Percentiles rank a stretch among this genome's conserved stretches.
Conservation (phyloP, 2,329 filamentous ascomycete genomes). For the Fusarium tjaetaba region DNA sequence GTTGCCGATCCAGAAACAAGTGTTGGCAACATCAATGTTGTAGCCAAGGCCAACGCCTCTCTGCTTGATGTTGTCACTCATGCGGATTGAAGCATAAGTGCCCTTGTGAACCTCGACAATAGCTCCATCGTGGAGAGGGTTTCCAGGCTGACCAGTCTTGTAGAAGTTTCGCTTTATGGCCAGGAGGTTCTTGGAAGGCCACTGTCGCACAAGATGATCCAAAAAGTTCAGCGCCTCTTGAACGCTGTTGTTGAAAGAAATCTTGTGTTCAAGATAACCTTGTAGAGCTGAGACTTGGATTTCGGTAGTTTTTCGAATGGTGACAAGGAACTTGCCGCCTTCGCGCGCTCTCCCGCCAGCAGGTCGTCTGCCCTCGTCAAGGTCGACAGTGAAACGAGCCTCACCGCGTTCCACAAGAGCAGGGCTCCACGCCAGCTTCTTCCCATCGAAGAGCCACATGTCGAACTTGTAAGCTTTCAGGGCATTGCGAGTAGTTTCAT, state of each 20-base stretch:
- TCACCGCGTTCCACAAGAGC: conserved; percentile 57
- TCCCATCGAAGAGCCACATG: conserved; percentile 81
- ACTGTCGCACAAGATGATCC: conserved; percentile 87
- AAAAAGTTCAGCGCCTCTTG: conserved; percentile 89
- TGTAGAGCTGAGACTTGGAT: conserved; percentile 75
- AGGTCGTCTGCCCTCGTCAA: conserved; percentile 73
- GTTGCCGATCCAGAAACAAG: conserved; percentile 78
- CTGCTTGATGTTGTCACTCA: conserved; percentile 66
- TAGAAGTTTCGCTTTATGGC: conserved; percentile 89
- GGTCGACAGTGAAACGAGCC: conserved; percentile 70
- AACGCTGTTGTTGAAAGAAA: conserved; percentile 71
- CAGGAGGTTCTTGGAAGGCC: conserved; percentile 73
- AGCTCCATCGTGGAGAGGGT: conserved; percentile 64
- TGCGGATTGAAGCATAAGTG: conserved; percentile 84
- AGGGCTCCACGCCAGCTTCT: conserved; percentile 81
- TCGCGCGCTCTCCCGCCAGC: conserved; percentile 46
- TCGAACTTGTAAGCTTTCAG: conserved; percentile 59
- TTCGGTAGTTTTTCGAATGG: conserved; percentile 70
- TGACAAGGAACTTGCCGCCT: conserved; percentile 66
- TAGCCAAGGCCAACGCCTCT: conserved; percentile 74
- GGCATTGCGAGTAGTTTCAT: conserved; percentile 64
- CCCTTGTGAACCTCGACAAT: conserved; percentile 85
- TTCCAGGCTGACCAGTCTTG: conserved; percentile 58
- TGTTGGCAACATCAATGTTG: conserved; percentile 92
- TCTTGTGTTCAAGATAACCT: conserved; percentile 70